phyloP scores from a whole-genome alignment of 345 rosid genomes.

The Eucalyptus marginata region DNA sequence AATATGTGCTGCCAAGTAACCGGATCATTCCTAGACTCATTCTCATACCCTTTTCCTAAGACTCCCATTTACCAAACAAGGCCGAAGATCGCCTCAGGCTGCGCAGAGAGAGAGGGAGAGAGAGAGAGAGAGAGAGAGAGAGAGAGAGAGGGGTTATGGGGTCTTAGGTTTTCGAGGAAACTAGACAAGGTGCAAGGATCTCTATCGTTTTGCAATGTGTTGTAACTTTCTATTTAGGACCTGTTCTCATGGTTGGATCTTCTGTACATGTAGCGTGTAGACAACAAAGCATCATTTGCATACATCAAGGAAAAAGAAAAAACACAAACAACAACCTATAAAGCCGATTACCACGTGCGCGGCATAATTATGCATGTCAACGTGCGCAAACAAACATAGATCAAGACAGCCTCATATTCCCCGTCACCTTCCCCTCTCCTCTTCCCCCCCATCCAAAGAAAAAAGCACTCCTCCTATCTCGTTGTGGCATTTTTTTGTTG shows the following conservation, averaged over 20 bases:
- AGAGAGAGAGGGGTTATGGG: not conserved
- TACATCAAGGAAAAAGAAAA: not conserved
- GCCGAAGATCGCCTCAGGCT: not conserved
- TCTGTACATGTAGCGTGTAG: not conserved
- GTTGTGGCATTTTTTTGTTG: not conserved
- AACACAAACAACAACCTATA: not conserved
- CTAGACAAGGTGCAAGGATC: not conserved
- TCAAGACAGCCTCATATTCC: not conserved
- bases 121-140: not conserved
- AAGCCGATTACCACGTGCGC: not conserved
- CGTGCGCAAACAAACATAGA: not conserved
- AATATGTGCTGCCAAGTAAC: not conserved
- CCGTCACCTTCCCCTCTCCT: not conserved
- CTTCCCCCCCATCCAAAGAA: not conserved
- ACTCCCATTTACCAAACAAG: not conserved
- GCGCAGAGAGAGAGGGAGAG: not conserved
- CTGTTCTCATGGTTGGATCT: not conserved
- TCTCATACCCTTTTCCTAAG: not conserved
- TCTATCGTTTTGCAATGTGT: not conserved
- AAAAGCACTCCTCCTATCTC: not conserved
- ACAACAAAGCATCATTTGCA: not conserved
- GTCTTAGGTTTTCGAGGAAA: not conserved
- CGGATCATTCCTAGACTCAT: not conserved
- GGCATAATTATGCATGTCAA: not conserved
- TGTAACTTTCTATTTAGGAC: not conserved